A percentile compares a stretch with the other conserved stretches of the same genome.
Evolutionary conservation across 352 stramenopile genomes (phyloP).

Genomic region (Halophytophthora batemanensis): DNA sequence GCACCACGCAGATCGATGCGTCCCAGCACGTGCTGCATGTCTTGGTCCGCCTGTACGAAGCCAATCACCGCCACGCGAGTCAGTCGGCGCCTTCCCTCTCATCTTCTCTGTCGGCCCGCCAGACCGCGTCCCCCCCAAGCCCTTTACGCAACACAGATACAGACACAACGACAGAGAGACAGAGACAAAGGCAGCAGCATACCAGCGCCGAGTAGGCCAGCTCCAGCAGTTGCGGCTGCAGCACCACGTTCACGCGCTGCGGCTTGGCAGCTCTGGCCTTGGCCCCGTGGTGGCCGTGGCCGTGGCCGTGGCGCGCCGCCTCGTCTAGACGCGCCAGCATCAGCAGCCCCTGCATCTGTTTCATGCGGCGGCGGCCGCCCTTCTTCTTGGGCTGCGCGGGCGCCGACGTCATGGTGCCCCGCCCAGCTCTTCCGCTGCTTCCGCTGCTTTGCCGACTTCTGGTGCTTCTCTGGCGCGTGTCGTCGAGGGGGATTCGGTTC

Average conservation of each 20-base stretch:
- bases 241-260: conserved; percentile 53
- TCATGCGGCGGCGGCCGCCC: conserved; percentile 61
- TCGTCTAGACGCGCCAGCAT: conserved; percentile 46
- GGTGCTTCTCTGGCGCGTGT: too few species aligned
- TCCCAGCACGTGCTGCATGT: conserved; percentile 60
- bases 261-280: conserved; percentile 22
- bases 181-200: not conserved
- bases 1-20: conserved; percentile 54
- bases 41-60: conserved; percentile 49
- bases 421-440: too few species aligned
- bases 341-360: conserved; percentile 79
- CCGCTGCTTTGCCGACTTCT: too few species aligned
- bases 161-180: too few species aligned
- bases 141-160: too few species aligned
- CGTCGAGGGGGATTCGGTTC: too few species aligned
- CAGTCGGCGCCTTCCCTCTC: not conserved
- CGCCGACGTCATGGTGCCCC: conserved; percentile 31
- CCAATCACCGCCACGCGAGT: not conserved
- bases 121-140: not conserved
- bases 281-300: conserved; percentile 8
- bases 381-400: conserved; percentile 25
- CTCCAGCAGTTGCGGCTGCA: conserved; percentile 68
- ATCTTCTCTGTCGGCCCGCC: not conserved
- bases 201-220: conserved; percentile 64
- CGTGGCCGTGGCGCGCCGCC: conserved; percentile 12